These are phyloP conservation scores for Drosera spatulata DNA, from an alignment of 179 eudicot species.

Conservation along the genomic window DNA sequence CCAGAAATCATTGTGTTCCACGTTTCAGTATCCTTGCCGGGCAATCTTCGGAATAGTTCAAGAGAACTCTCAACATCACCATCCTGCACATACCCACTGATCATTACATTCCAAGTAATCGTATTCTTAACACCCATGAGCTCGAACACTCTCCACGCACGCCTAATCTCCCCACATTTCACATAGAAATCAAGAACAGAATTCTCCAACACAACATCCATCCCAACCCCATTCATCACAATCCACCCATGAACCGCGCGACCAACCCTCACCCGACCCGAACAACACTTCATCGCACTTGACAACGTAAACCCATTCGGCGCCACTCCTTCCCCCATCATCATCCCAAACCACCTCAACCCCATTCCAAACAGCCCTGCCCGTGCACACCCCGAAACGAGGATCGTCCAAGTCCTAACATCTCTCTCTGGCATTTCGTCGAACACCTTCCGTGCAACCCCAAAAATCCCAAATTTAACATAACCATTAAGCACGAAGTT, in stretches of 20 bases:
- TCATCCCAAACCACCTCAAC: conserved; percentile 33
- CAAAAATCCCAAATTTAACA: conserved; percentile 23
- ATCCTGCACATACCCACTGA: conserved; percentile 29
- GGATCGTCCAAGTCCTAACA: conserved; percentile 69
- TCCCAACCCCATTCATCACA: conserved; percentile 28
- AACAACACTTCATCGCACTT: conserved; percentile 68
- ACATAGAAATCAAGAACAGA: conserved; percentile 66
- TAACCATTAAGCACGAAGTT: conserved; percentile 50
- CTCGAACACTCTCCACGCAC: conserved; percentile 44
- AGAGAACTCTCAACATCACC: conserved; percentile 44
- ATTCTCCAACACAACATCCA: conserved; percentile 54
- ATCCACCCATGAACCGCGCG: conserved; percentile 66
- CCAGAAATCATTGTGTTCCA: conserved; percentile 85
- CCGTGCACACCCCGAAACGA: conserved; percentile 55
- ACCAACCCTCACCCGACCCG: conserved; percentile 34
- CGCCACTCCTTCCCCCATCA: conserved; percentile 39
- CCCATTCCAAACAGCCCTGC: conserved; percentile 27
- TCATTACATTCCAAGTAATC: conserved; percentile 71
- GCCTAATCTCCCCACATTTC: conserved; percentile 37
- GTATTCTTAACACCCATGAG: conserved; percentile 30
- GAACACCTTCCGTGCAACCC: not conserved
- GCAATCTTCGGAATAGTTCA: conserved; percentile 42
- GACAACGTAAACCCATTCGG: conserved; percentile 75
- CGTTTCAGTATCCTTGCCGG: conserved; percentile 42
- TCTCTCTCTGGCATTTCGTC: conserved; percentile 66